Conservation (phyloP, 805 yeast genomes). For the Kodamaea laetipori region DNA sequence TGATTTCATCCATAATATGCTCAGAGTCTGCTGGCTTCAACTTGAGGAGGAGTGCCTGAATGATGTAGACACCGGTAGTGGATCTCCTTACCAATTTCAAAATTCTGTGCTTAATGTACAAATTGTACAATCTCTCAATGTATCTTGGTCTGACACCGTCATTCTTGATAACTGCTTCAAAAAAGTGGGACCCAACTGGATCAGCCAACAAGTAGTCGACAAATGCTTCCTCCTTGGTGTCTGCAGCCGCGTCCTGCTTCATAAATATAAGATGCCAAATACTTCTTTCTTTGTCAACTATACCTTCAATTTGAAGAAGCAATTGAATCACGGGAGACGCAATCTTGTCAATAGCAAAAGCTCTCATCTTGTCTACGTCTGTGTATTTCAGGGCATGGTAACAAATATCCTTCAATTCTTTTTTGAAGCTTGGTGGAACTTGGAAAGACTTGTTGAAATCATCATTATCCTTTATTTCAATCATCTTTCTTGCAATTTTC, state of each 20-base stretch:
- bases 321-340: slow-evolving; percentile 89
- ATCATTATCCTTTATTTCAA: slow-evolving; percentile 77
- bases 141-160: slow-evolving; percentile 63
- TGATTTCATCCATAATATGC: slow-evolving; percentile 59
- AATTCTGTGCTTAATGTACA: slow-evolving; percentile 75
- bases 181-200: slow-evolving; percentile 91
- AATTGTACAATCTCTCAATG: slow-evolving; percentile 66
- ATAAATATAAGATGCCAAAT: slow-evolving; percentile 67
- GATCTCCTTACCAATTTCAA: slow-evolving; percentile 76
- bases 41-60: slow-evolving; percentile 68
- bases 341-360: slow-evolving; percentile 71
- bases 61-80: slow-evolving; percentile 79
- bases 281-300: slow-evolving; percentile 70
- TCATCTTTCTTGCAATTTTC: slow-evolving; percentile 90
- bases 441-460: slow-evolving; percentile 68
- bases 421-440: slow-evolving; percentile 68
- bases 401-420: slow-evolving; percentile 55
- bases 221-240: slow-evolving; percentile 71
- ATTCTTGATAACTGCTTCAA: slow-evolving; percentile 67
- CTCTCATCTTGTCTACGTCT: slow-evolving; percentile 54
- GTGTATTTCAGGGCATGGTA: slow-evolving; percentile 37
- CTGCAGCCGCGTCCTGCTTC: slow-evolving; percentile 47
- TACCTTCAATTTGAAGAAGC: slow-evolving; percentile 76
- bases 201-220: slow-evolving; percentile 83
- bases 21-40: slow-evolving; percentile 65